Evolutionary conservation across 352 stramenopile species (phyloP).

Genomic region (Phytophthora vignae): DNA sequence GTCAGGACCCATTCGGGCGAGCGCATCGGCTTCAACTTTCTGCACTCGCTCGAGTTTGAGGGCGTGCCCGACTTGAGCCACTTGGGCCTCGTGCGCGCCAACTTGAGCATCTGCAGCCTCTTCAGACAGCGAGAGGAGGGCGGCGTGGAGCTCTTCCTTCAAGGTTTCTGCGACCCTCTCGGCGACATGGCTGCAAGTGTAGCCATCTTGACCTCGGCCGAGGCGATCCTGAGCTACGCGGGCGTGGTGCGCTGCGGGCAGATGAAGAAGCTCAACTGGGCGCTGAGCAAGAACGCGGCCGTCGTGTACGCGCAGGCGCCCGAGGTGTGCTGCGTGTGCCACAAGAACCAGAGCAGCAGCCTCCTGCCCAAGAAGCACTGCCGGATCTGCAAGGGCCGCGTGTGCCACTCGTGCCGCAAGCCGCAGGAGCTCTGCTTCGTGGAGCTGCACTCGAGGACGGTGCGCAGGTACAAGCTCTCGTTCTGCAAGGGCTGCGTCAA

Average conservation of each 20-base stretch:
- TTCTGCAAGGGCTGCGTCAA: slow-evolving; percentile 38
- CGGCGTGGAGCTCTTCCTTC: slow-evolving; percentile 50
- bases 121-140: slow-evolving; percentile 51
- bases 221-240: slow-evolving; percentile 37
- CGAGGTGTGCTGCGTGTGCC: slow-evolving; percentile 39
- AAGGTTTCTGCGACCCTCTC: slow-evolving; percentile 38
- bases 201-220: slow-evolving; percentile 40
- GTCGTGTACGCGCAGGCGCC: slow-evolving; percentile 29
- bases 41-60: slow-evolving; percentile 60
- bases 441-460: slow-evolving; percentile 23
- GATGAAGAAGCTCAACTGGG: slow-evolving; percentile 54
- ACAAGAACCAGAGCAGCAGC: slow-evolving; percentile 20
- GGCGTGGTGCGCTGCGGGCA: slow-evolving; percentile 38
- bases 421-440: slow-evolving; percentile 41
- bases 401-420: slow-evolving; percentile 37
- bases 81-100: slow-evolving; percentile 45
- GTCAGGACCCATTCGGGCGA: slow-evolving; percentile 44
- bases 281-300: slow-evolving; percentile 36
- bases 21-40: slow-evolving; percentile 57
- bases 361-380: slow-evolving; percentile 37
- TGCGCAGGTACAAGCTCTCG: slow-evolving; percentile 36
- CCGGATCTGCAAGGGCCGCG: slow-evolving; percentile 39
- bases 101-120: slow-evolving; percentile 58
- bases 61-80: slow-evolving; percentile 39
- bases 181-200: slow-evolving; percentile 38